Base-by-base conservation (phyloP, 176 grass and related monocot species). In the Avena atlantica region DNA sequence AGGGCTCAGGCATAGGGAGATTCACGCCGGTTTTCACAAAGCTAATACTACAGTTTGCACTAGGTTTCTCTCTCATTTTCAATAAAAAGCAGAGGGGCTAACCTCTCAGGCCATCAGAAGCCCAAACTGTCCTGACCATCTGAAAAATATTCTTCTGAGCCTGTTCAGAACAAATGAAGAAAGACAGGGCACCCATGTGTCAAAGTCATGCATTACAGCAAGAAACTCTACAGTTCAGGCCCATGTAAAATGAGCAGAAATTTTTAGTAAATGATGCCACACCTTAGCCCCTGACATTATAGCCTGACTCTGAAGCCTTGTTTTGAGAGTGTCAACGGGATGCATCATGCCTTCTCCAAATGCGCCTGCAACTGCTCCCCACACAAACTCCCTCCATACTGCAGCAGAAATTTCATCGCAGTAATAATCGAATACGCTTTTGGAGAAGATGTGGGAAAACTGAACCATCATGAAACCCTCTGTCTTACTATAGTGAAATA, bases 141-240 rank as follows among this genome's bases (percentile, higher is more conserved):
- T 70, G 64, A n/a, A 70, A 70, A 42, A 42, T 20, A 70, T 70
- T 70, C 67, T 70, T 70, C 34, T 70, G 67, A 70, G 36, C 36
- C 67, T 70, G 9, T 70, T 19, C 3, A 19, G 8, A 42, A 70
- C 34, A 70, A 70, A 11, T 4, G 36, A 44, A 42, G 16, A 70
- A 70, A 70, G 31, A 37, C 9, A 70, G 4, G 62, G 23, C 23
- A 65, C 24, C 62, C 15, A 42, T 70, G 67, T 70, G 34, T 70
- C 67, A 70, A 70, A 42, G 42, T 11, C 36, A 44, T 70, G 16
- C 34, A 42, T 4, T 44, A n/a, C 16, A 70, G 4, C 36, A 42
- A 70, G 34, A 10, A 70, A 17, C 14, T 3, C 29, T 19, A 68
- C 29, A 68, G 15, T 19, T 69, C 65, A 37, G 0, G 6, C 0